These are phyloP conservation scores for Camellia sinensis DNA, from an alignment of 148 eudicot species.

Conservation along the genomic window DNA sequence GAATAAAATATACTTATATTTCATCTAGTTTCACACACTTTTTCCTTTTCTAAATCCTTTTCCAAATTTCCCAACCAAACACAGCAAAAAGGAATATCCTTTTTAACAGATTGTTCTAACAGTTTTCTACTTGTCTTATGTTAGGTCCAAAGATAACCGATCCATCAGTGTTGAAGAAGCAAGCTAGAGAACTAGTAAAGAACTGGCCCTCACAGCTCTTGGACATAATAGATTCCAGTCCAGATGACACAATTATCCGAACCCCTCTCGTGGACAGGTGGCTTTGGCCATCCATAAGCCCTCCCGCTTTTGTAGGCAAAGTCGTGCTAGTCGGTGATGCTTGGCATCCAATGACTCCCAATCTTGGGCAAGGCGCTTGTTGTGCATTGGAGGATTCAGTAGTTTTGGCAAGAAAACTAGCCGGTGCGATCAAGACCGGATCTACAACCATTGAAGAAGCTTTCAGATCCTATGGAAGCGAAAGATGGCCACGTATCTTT, in stretches of 20 bases:
- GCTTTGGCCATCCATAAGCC: constrained; percentile 81
- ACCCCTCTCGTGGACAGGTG: constrained; percentile 74
- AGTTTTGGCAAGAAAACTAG: constrained; percentile 57
- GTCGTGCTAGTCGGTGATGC: constrained; percentile 93
- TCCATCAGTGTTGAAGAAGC: constrained; percentile 54
- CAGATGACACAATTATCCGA: constrained; percentile 54
- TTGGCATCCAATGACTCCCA: constrained; percentile 99
- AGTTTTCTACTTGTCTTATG: background rate
- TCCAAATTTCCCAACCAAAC: too few relatives aligned
- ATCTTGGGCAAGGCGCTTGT: constrained; percentile 96
- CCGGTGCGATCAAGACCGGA: constrained; percentile 39
- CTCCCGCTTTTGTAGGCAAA: constrained; percentile 59
- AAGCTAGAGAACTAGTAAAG: constrained; percentile 44
- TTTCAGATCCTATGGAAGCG: constrained; percentile 48
- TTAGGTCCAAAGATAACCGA: constrained; percentile 73
- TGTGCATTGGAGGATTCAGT: constrained; percentile 85
- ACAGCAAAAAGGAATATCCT: background rate
- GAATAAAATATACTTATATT: too few relatives aligned
- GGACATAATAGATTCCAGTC: constrained; percentile 47
- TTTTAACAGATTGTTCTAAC: background rate
- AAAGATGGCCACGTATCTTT: constrained; percentile 72
- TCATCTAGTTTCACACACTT: too few relatives aligned
- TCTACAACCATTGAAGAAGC: constrained; percentile 56
- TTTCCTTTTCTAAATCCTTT: too few relatives aligned
- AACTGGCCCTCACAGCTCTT: constrained; percentile 59